Conservation (phyloP, 1,139 yeast genomes). For the Yamadazyma taylorii region DNA sequence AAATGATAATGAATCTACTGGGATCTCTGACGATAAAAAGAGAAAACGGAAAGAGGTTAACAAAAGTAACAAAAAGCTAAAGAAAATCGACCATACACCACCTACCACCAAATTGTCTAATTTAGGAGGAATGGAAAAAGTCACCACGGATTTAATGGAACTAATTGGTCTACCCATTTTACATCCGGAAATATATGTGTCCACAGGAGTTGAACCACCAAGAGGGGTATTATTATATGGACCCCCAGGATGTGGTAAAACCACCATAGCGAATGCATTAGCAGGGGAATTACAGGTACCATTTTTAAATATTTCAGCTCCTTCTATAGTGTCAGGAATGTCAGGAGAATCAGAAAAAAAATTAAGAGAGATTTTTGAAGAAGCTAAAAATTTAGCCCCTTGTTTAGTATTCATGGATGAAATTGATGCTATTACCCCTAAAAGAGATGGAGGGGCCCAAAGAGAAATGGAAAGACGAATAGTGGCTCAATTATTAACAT, state of each 20-base stretch:
- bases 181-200: conserved; percentile 86
- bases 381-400: conserved; percentile 88
- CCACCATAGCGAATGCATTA: conserved; percentile 91
- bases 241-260: conserved; percentile 99
- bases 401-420: conserved; percentile 92
- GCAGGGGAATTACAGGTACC: conserved; percentile 96
- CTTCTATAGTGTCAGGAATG: conserved; percentile 98
- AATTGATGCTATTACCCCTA: conserved; percentile 97
- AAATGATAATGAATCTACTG: conserved; percentile 13
- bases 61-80: conserved; percentile 36
- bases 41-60: conserved; percentile 32
- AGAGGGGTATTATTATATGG: conserved; percentile 93
- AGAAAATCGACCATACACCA: conserved; percentile 61
- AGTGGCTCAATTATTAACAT: conserved; percentile 90
- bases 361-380: conserved; percentile 88
- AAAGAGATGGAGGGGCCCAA: conserved; percentile 93
- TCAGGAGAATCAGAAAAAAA: conserved; percentile 98
- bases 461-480: conserved; percentile 98
- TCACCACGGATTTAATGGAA: conserved; percentile 84
- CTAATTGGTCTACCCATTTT: conserved; percentile 86
- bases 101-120: conserved; percentile 68
- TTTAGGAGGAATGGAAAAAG: conserved; percentile 86
- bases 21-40: conserved; percentile 20
- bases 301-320: conserved; percentile 88
- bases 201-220: conserved; percentile 96